These are phyloP conservation scores for Luffa acutangula DNA, from an alignment of 306 rosid species.

Conservation along the genomic window DNA sequence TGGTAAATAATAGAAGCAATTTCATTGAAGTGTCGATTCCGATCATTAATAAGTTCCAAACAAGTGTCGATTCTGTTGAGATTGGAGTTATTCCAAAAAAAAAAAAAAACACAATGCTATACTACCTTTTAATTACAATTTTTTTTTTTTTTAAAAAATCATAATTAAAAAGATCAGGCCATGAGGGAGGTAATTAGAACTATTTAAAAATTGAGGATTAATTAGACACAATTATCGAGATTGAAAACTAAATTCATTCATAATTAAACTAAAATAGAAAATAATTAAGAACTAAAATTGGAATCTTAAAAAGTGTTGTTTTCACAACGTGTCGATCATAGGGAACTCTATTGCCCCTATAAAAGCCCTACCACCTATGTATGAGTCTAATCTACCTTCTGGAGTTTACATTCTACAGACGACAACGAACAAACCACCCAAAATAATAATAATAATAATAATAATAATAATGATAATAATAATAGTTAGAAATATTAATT, in stretches of 20 bases:
- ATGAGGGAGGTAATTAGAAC: too few relatives aligned
- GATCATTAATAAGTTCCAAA: too few relatives aligned
- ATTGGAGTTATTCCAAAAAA: too few relatives aligned
- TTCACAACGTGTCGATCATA: not conserved
- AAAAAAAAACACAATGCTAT: too few relatives aligned
- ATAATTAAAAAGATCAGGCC: too few relatives aligned
- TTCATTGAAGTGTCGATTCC: too few relatives aligned
- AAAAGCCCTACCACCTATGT: not conserved
- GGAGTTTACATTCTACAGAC: not conserved
- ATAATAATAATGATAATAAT: too few relatives aligned
- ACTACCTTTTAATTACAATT: too few relatives aligned
- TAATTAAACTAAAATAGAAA: not conserved
- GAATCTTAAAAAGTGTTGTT: conserved; percentile 1
- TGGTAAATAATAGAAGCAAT: too few relatives aligned
- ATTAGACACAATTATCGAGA: not conserved
- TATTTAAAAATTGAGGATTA: not conserved
- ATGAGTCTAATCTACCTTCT: not conserved
- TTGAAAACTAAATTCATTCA: not conserved
- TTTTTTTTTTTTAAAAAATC: too few relatives aligned
- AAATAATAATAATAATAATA: not conserved
- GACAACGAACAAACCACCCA: not conserved
- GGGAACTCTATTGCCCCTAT: not conserved
- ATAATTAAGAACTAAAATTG: not conserved
- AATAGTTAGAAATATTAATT: too few relatives aligned
- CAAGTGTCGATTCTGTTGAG: too few relatives aligned